Evolutionary conservation across 2,329 filamentous ascomycete species (phyloP).

Genomic region (Fonsecaea multimorphosa): DNA sequence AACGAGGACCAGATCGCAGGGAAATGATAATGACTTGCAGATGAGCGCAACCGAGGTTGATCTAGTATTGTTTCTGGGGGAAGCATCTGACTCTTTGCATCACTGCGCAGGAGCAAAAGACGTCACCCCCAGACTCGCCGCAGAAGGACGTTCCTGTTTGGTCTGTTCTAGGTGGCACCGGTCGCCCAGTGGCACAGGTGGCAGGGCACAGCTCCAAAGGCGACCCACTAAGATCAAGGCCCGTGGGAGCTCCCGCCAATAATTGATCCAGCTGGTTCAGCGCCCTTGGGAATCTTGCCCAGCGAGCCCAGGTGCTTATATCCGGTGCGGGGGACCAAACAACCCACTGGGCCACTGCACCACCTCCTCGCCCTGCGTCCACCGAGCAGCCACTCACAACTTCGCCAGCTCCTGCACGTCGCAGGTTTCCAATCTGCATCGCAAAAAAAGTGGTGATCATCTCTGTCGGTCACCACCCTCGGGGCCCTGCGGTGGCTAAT

Average conservation of each 20-base stretch:
- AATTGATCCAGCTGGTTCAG: conserved; percentile 3
- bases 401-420: background rate
- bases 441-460: conserved; percentile 15
- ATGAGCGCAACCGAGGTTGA: conserved; percentile 7
- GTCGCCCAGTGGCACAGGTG: background rate
- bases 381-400: conserved; percentile 11
- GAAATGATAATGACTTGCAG: background rate
- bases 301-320: background rate
- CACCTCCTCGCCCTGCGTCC: background rate
- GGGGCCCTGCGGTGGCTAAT: conserved; percentile 4
- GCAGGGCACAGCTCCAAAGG: background rate
- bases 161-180: background rate
- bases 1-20: background rate
- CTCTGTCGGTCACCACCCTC: conserved; percentile 7
- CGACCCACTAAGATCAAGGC: background rate
- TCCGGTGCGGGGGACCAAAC: conserved; percentile 14
- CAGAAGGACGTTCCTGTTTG: conserved; percentile 14
- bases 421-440: conserved; percentile 10
- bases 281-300: background rate
- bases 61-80: conserved; percentile 9
- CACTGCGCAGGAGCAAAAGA: conserved; percentile 1
- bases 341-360: background rate
- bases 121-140: conserved; percentile 10
- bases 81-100: conserved; percentile 12
- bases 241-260: conserved; percentile 12